Evolutionary conservation across 23 red algal genomes (phyloP).

Genomic region (Gracilaria caudata): DNA sequence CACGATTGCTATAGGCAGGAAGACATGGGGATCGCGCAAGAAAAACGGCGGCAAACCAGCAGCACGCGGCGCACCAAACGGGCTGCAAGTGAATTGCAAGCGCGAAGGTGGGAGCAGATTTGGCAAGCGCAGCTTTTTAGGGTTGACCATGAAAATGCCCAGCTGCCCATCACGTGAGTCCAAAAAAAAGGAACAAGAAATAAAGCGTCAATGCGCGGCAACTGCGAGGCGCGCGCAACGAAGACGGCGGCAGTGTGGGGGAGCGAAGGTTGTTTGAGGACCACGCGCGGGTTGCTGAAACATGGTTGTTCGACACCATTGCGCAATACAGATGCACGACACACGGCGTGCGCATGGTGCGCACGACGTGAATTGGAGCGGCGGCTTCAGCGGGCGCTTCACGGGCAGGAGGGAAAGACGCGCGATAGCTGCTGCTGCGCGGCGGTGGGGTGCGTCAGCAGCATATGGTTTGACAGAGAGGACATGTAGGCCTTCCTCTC

Average conservation of each 20-base stretch:
- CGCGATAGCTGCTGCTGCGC: not conserved
- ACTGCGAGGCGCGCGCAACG: not conserved
- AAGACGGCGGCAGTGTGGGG: not conserved
- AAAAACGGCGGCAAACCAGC: conserved; percentile 1
- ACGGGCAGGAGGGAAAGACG: not conserved
- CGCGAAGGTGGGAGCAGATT: not conserved
- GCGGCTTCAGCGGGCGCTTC: no score
- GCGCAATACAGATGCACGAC: not conserved
- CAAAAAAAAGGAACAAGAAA: not conserved
- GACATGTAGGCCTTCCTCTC: conserved; percentile 65
- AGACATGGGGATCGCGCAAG: conserved; percentile 2
- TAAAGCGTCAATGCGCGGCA: not conserved
- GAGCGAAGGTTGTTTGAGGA: not conserved
- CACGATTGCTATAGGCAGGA: not conserved
- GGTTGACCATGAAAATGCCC: not conserved
- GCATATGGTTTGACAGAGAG: conserved; percentile 74
- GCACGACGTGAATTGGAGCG: not conserved
- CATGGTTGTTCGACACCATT: not conserved
- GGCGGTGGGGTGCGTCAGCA: conserved; percentile 34
- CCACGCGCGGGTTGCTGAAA: not conserved
- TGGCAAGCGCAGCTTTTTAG: not conserved
- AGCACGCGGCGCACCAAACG: not conserved
- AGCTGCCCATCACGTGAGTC: not conserved
- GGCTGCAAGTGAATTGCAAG: no score
- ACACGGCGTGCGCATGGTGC: not conserved